A percentile compares a stretch with the other conserved stretches of the same genome.
These are phyloP conservation scores for Blastobotrys aristatus DNA, from an alignment of 1,139 yeast species.

Conservation along the genomic window DNA sequence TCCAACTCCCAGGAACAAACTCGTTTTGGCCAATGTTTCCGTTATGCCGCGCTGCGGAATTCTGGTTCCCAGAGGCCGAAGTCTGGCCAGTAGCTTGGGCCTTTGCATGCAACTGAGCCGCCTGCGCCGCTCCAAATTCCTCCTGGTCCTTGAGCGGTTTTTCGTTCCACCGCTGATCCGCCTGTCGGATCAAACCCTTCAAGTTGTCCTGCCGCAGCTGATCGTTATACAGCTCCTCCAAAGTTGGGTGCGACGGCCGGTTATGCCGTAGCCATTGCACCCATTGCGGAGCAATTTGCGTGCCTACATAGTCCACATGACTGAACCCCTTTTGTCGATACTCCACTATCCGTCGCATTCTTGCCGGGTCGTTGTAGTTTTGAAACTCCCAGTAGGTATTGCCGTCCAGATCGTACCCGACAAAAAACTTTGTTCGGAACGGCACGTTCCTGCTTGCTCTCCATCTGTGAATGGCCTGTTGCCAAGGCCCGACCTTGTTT, in stretches of 20 bases:
- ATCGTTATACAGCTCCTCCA: conserved; percentile 58
- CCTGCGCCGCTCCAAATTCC: neutral
- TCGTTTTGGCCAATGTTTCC: neutral
- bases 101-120: neutral
- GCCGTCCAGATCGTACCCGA: conserved; percentile 70
- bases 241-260: conserved; percentile 53
- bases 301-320: conserved; percentile 37
- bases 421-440: conserved; percentile 46
- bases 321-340: conserved; percentile 32
- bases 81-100: neutral
- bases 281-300: conserved; percentile 56
- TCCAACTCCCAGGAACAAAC: conserved; percentile 2
- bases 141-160: conserved; percentile 34
- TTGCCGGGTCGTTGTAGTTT: conserved; percentile 35
- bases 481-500: conserved; percentile 33
- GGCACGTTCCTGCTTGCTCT: conserved; percentile 61
- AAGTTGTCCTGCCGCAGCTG: conserved; percentile 51
- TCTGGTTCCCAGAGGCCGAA: neutral
- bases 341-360: conserved; percentile 40
- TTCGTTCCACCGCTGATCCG: conserved; percentile 54
- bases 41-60: conserved; percentile 1
- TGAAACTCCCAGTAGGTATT: conserved; percentile 83
- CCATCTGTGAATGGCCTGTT: conserved; percentile 52
- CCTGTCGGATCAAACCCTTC: conserved; percentile 52
- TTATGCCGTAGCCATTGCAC: conserved; percentile 72